Base-by-base conservation (phyloP, 1,284 basidiomycete genomes). In the Irpex sp. region DNA sequence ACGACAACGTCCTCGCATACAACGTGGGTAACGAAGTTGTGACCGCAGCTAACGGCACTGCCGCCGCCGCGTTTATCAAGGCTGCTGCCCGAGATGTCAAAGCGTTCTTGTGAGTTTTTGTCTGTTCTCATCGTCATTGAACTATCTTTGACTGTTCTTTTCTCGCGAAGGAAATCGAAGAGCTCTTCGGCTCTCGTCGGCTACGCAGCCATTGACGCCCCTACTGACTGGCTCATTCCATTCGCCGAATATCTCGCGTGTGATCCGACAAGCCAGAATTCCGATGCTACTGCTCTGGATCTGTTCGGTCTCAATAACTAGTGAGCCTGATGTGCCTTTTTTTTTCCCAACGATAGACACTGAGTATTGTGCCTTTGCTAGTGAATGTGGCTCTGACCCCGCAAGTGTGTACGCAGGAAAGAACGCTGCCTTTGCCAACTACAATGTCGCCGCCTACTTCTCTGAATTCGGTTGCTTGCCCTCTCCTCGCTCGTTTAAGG, bases 21-120 rank as follows among this genome's bases (percentile, higher is more conserved):
- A 96, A 96, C 73, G 82, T 97, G 63, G 95, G 94, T 17, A 97
- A 97, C 74, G 95, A 97, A 76, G 92, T 96, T 17, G 85, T 96
- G 66, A 85, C 82, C 37, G 73, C 72, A 17, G 62, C 80, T 21
- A 81, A 84, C 59, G 83, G 80, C 65, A 92, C 92, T 13, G 79
- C 77, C 54, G 86, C 90, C 15, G 86, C 88, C 8, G 85, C 94
- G 0, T 97, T 87, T 74, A 85, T 97, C 75, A 97, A 97, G 76
- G 94, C 94, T 48, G 94, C 94, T 17, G 93, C 93, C 21, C 86
- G 95, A 48, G 96, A 97, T 74, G 79, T 86, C 70, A 96, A 89
- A 75, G 86, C 94, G 2, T 97, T 95, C 76, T 80, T 96, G 88
- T 90, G 65, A 71, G 85, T 76, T 2, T 48, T 9, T 49, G 36